Conservation (phyloP, 371 early-diverging fungal species). For the Rhizopus arrhizus region DNA sequence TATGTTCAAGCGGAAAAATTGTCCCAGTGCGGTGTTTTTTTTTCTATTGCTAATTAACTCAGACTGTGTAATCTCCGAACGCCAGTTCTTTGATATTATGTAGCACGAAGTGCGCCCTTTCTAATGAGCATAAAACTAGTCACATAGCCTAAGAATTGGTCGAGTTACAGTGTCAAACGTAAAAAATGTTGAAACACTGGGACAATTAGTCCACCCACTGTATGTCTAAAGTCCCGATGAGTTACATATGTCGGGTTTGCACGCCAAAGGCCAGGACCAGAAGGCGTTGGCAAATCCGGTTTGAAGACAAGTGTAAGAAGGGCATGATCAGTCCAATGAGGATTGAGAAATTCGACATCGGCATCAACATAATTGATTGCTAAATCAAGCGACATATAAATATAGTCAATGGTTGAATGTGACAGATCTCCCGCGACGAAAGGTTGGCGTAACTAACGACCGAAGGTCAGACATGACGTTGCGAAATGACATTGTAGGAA, state of each 20-base stretch:
- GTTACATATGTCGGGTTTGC: constrained; percentile 2
- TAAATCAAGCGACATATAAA: background rate
- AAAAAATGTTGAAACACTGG: too few species aligned
- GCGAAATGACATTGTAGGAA: background rate
- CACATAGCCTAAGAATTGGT: too few species aligned
- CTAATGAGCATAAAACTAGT: too few species aligned
- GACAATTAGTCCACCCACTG: too few species aligned
- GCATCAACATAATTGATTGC: background rate
- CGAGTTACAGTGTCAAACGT: too few species aligned
- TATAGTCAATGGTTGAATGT: constrained; percentile 3
- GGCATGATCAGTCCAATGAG: constrained; percentile 14
- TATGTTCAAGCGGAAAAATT: too few species aligned
- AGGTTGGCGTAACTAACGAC: background rate
- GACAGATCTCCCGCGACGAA: background rate
- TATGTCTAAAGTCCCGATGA: background rate
- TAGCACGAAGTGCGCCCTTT: too few species aligned
- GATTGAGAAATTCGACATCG: background rate
- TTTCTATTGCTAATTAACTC: too few species aligned
- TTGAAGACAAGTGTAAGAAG: background rate
- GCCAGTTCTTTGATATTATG: too few species aligned
- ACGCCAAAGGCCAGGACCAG: constrained; percentile 8
- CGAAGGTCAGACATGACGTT: background rate
- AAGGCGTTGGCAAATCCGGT: background rate
- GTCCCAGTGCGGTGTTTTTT: too few species aligned
- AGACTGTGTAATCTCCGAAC: too few species aligned